These are phyloP conservation scores for Circinella umbellata DNA, from an alignment of 371 early-diverging fungal species.

Conservation along the genomic window DNA sequence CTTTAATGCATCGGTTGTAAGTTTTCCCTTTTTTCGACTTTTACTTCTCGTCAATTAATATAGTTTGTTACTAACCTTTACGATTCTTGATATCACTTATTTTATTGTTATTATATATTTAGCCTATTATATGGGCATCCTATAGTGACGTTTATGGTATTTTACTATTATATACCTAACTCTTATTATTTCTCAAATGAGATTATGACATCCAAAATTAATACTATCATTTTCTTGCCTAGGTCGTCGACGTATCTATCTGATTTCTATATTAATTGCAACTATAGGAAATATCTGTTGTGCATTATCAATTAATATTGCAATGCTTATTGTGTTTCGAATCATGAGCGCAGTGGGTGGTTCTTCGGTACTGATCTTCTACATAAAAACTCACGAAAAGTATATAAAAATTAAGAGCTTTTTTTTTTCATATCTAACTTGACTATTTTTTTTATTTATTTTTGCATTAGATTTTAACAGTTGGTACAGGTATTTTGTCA, in stretches of 20 bases:
- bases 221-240: not conserved
- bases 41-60: not conserved
- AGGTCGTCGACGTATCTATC: constrained; percentile 44
- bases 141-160: constrained; percentile 5
- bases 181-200: too few relatives aligned
- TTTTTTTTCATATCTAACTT: not conserved
- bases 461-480: constrained; percentile 26
- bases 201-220: not conserved
- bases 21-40: constrained; percentile 3
- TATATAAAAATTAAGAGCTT: not conserved
- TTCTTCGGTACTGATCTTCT: constrained; percentile 27
- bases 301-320: constrained; percentile 43
- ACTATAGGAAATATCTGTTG: constrained; percentile 38
- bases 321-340: constrained; percentile 46
- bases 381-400: not conserved
- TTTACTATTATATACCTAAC: not conserved
- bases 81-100: too few relatives aligned
- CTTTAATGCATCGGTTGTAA: constrained; percentile 45
- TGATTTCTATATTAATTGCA: constrained; percentile 41
- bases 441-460: too few relatives aligned
- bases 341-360: constrained; percentile 44
- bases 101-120: not conserved
- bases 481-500: constrained; percentile 51
- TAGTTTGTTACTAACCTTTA: too few relatives aligned
- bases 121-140: constrained; percentile 6